Conservation (phyloP, 1,284 basidiomycete species). For the Tilletia indica region DNA sequence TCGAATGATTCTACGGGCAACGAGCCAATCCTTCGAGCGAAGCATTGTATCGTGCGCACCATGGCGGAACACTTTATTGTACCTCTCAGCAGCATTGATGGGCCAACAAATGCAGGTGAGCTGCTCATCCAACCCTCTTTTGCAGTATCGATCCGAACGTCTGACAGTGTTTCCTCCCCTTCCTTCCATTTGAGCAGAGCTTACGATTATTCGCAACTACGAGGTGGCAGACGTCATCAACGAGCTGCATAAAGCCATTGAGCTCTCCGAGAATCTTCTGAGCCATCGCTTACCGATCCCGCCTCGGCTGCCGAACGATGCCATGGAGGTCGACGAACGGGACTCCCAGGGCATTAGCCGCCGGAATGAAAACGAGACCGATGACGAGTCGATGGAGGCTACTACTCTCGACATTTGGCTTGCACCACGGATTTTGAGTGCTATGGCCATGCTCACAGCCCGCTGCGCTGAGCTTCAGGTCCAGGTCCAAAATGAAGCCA, state of each 20-base stretch:
- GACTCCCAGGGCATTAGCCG: background rate
- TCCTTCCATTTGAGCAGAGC: background rate
- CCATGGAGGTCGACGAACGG: background rate
- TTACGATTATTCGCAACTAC: conserved; percentile 15
- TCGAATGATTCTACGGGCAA: background rate
- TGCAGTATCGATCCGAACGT: too few relatives aligned
- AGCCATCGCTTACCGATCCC: background rate
- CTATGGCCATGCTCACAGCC: conserved; percentile 22
- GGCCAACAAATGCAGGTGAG: conserved; percentile 11
- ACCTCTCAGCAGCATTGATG: conserved; percentile 11
- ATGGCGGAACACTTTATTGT: conserved; percentile 20
- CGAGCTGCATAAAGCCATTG: background rate
- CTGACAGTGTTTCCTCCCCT: too few relatives aligned
- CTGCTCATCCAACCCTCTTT: background rate
- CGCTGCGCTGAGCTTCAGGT: conserved; percentile 25
- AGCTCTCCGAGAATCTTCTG: conserved; percentile 9
- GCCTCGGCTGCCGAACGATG: background rate
- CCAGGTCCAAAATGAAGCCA: conserved; percentile 23
- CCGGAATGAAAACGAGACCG: background rate
- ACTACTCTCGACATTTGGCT: conserved; percentile 46
- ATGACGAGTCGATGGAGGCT: conserved; percentile 21
- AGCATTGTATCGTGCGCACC: conserved; percentile 6
- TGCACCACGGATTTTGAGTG: conserved; percentile 34
- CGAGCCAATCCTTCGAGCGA: background rate
- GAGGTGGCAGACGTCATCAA: conserved; percentile 9